phyloP scores from a whole-genome alignment of 352 stramenopile genomes.

The Phytophthora brassicae region DNA sequence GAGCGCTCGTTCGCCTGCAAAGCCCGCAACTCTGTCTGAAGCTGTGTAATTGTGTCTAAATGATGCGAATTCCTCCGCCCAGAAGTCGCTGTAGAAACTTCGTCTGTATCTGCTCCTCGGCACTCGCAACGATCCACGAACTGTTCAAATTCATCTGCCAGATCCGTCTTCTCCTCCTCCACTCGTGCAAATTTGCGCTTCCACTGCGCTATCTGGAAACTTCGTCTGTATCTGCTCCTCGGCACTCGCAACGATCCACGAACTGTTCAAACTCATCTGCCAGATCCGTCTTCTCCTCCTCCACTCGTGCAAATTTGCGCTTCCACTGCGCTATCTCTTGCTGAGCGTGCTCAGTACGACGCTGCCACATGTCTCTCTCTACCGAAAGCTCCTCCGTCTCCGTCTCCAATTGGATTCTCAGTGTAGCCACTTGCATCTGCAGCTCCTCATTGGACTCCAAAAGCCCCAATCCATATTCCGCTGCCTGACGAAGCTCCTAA shows the following conservation, averaged over 20 bases:
- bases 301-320: conserved; percentile 54
- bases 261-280: conserved; percentile 59
- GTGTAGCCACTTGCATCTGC: conserved; percentile 59
- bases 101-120: conserved; percentile 10
- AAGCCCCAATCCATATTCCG: conserved; percentile 76
- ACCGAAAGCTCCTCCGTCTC: conserved; percentile 60
- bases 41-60: conserved; percentile 34
- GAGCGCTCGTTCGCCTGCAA: conserved; percentile 34
- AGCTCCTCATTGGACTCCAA: conserved; percentile 81
- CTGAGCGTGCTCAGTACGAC: conserved; percentile 58
- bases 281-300: conserved; percentile 71
- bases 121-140: conserved; percentile 50
- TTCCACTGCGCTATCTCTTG: conserved; percentile 74
- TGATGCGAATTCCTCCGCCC: conserved; percentile 26
- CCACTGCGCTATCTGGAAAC: conserved; percentile 73
- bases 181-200: conserved; percentile 60
- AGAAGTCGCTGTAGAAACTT: neutral
- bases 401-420: conserved; percentile 76
- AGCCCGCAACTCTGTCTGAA: conserved; percentile 50
- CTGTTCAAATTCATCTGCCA: conserved; percentile 57
- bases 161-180: conserved; percentile 67
- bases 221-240: conserved; percentile 6
- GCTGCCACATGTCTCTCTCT: conserved; percentile 62
- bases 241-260: conserved; percentile 43
- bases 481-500: conserved; percentile 75